Percentiles rank a stretch among this genome's conserved stretches.
Evolutionary conservation across 1,284 basidiomycete species (phyloP).

Genomic region (Ceratobasidium sp.): DNA sequence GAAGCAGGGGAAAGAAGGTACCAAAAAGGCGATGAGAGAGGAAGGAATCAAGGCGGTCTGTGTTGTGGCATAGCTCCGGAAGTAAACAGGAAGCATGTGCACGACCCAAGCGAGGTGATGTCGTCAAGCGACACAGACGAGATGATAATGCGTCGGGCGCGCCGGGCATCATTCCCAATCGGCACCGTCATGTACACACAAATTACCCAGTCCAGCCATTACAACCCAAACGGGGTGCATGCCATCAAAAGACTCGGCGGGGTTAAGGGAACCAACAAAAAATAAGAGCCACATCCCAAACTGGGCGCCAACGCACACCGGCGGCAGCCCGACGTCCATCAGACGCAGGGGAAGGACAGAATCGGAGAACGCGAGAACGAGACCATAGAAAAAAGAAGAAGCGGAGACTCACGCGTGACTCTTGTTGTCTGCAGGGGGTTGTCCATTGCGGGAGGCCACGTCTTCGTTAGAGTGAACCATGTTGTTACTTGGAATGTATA

Average conservation of each 20-base stretch:
- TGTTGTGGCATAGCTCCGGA: constrained; percentile 28
- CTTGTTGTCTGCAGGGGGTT: constrained; percentile 13
- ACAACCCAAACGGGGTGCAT: constrained; percentile 21
- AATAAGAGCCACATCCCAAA: background rate
- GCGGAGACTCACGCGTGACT: constrained; percentile 22
- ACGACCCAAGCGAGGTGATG: constrained; percentile 39
- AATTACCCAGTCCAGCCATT: background rate
- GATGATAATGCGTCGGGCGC: constrained; percentile 29
- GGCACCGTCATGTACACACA: background rate
- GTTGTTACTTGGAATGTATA: background rate
- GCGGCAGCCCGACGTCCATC: constrained; percentile 3
- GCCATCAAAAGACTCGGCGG: constrained; percentile 39
- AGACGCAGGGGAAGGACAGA: constrained; percentile 9
- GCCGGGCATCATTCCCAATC: constrained; percentile 28
- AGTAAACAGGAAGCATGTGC: constrained; percentile 28
- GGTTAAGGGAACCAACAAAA: constrained; percentile 18
- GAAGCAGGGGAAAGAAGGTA: constrained; percentile 33
- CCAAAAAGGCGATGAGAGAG: constrained; percentile 28
- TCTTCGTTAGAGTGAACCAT: constrained; percentile 28
- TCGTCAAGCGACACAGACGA: constrained; percentile 37
- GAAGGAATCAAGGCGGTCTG: constrained; percentile 30
- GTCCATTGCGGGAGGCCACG: background rate
- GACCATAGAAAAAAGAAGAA: background rate
- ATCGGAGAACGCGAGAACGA: background rate
- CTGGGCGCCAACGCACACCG: background rate